Evolutionary conservation across 1,284 basidiomycete species (phyloP).

Genomic region (Sanguinoderma infundibulare): DNA sequence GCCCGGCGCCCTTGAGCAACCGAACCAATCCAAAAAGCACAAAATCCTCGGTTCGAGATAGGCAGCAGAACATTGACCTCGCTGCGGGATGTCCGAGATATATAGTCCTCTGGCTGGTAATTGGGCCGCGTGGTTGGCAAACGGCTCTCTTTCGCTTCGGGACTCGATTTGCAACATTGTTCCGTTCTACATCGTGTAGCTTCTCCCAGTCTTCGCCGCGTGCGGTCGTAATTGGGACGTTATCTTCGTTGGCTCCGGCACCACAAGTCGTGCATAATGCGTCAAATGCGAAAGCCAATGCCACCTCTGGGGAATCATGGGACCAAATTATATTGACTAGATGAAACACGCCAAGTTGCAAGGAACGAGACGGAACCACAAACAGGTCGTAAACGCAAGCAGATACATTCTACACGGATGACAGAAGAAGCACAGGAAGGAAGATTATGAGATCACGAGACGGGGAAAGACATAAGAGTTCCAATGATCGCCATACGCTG

Average conservation of each 20-base stretch:
- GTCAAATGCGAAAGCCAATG: too few relatives aligned
- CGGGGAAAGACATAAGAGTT: slow-evolving; percentile 13
- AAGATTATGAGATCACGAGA: neutral
- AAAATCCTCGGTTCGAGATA: too few relatives aligned
- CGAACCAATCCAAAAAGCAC: too few relatives aligned
- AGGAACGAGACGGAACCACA: neutral
- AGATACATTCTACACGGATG: neutral
- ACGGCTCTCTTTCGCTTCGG: too few relatives aligned
- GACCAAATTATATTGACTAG: neutral
- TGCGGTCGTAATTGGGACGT: neutral
- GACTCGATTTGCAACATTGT: too few relatives aligned
- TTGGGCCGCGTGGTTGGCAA: too few relatives aligned
- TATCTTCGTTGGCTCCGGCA: neutral
- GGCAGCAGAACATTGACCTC: too few relatives aligned
- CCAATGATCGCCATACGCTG: slow-evolving; percentile 3
- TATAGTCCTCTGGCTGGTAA: too few relatives aligned
- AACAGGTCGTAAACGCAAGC: neutral
- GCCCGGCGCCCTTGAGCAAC: neutral
- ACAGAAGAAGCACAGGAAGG: neutral
- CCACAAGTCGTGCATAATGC: too few relatives aligned
- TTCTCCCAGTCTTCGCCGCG: neutral
- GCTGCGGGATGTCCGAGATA: too few relatives aligned
- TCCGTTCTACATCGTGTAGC: too few relatives aligned
- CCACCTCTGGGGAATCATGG: neutral
- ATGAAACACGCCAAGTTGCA: neutral